Base-by-base conservation (phyloP, 1,284 basidiomycete genomes). In the Apiotrichum akiyoshidainum region DNA sequence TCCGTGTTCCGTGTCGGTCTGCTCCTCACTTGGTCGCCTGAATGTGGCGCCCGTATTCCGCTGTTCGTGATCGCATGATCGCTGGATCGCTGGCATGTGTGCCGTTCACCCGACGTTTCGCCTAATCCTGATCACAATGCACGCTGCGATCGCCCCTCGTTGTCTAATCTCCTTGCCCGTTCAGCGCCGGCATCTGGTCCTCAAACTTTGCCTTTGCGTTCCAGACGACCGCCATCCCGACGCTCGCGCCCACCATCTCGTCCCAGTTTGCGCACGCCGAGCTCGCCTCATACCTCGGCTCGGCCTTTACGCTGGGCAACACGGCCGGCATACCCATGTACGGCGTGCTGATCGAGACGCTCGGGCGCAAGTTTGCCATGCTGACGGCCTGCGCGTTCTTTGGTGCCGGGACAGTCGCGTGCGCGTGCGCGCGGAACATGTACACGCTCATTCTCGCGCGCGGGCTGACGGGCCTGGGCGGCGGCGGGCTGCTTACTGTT, bases 271-370 rank as follows among this genome's bases (percentile, higher is more conserved):
- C 70, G 4, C 77, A 74, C 65, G 72, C 75, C 41, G 77, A 78
- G 56, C 61, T 78, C 19, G 68, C 71, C 3, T 66, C 71, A 2
- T 78, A 75, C 58, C 62, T 78, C 19, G 75, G 75, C 40, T 72
- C 69, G n/a, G 67, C 72, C 14, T 77, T 76, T 51, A 67, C 70
- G 0, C 54, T 78, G 22, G 66, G 69, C 37, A 75, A 70, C 57
- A 76, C 75, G 8, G 75, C 71, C 33, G 72, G 72, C 19, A 78
- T 77, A n/a, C 77, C 77, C 0, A 58, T 78, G 0, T 78, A 76
- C 58, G 77, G 77, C 16, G 74, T 77, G 11, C 63, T 78, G n/a
- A 73, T 77, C 60, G 77, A 77, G 57, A 67, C 68, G 1, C 57
- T 78, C 3, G 77, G 77, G 0, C 57, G 77, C 12, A 71, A 71